phyloP scores from a whole-genome alignment of 495 filamentous ascomycete genomes.

The Tirmania nivea region DNA sequence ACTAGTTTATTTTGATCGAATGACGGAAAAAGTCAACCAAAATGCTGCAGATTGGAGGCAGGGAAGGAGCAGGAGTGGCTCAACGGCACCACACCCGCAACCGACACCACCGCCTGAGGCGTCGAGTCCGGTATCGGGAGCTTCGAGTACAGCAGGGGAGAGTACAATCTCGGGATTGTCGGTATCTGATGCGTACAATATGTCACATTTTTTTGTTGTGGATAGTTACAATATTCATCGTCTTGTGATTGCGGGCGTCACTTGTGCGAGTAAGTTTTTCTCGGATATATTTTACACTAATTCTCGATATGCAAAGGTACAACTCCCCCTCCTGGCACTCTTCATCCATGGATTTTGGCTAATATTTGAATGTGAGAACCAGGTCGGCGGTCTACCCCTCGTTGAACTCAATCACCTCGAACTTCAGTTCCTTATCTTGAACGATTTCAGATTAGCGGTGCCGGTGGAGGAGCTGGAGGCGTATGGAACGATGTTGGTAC shows the following conservation, averaged over 20 bases:
- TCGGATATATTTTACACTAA: constrained; percentile 99
- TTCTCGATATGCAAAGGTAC: constrained; percentile 95
- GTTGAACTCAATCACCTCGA: constrained; percentile 91
- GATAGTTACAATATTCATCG: constrained; percentile 99
- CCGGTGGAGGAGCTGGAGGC: constrained; percentile 90
- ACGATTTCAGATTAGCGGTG: constrained; percentile 88
- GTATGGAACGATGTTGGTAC: constrained; percentile 95
- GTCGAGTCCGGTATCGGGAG: constrained; percentile 5
- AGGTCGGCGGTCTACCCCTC: constrained; percentile 96
- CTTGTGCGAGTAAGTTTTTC: constrained; percentile 98
- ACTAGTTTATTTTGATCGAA: constrained; percentile 94
- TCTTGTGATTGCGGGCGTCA: constrained; percentile 90
- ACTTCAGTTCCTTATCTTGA: constrained; percentile 85
- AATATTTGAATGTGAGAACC: not conserved
- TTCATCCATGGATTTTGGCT: constrained; percentile 1
- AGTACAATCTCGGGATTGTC: constrained; percentile 14
- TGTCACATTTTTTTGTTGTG: constrained; percentile 80
- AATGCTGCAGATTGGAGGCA: constrained; percentile 18
- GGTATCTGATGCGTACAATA: constrained; percentile 32
- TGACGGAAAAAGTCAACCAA: constrained; percentile 86
- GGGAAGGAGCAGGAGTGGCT: not conserved
- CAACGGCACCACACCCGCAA: not conserved
- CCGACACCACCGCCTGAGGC: constrained; percentile 1
- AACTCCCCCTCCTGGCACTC: constrained; percentile 7
- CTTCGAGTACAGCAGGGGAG: constrained; percentile 8